These are phyloP conservation scores for Fusarium xylarioides DNA, from an alignment of 2,329 filamentous ascomycete genomes.

Conservation along the genomic window DNA sequence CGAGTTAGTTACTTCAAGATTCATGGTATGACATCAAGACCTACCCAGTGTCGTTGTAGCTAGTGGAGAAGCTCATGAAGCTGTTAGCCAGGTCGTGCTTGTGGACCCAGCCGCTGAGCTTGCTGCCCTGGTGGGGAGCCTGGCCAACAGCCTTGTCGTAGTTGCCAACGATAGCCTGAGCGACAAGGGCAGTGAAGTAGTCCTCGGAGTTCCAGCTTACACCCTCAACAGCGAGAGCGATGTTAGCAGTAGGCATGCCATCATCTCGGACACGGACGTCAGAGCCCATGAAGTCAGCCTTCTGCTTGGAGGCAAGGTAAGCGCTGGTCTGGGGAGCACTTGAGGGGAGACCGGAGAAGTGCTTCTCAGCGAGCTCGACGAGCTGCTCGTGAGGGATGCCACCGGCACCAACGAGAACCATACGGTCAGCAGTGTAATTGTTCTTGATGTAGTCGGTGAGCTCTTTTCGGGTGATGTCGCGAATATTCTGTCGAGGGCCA, in stretches of 20 bases:
- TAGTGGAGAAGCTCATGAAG: slow-evolving; percentile 99
- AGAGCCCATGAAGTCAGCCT: slow-evolving; percentile 95
- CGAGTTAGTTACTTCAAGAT: slow-evolving; percentile 38
- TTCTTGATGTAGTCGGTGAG: slow-evolving; percentile 97
- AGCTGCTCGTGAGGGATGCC: slow-evolving; percentile 94
- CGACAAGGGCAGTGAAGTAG: slow-evolving; percentile 98
- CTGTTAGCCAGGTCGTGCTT: slow-evolving; percentile 97
- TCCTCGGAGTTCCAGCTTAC: slow-evolving; percentile 99
- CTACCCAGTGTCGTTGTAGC: slow-evolving; percentile 99
- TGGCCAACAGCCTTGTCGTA: slow-evolving; percentile 99
- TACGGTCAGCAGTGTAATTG: slow-evolving; percentile 99
- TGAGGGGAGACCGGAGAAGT: slow-evolving; percentile 84
- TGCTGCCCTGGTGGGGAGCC: slow-evolving; percentile 96
- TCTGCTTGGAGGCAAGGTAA: slow-evolving; percentile 81
- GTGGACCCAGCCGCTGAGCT: slow-evolving; percentile 94
- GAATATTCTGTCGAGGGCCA: slow-evolving; percentile 97
- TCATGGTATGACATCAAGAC: slow-evolving; percentile 40
- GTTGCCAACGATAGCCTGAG: slow-evolving; percentile 99
- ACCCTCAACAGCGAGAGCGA: slow-evolving; percentile 98
- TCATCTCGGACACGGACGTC: slow-evolving; percentile 96
- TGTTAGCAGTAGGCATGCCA: slow-evolving; percentile 94
- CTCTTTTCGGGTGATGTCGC: slow-evolving; percentile 91
- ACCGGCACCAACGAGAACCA: slow-evolving; percentile 96
- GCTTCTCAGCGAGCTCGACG: slow-evolving; percentile 94
- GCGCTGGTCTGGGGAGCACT: slow-evolving; percentile 79